Evolutionary conservation across 805 yeast genomes (phyloP), one percentile per base, ranked within the genome.

Genomic region (Kluyveromyces aestuarii): DNA sequence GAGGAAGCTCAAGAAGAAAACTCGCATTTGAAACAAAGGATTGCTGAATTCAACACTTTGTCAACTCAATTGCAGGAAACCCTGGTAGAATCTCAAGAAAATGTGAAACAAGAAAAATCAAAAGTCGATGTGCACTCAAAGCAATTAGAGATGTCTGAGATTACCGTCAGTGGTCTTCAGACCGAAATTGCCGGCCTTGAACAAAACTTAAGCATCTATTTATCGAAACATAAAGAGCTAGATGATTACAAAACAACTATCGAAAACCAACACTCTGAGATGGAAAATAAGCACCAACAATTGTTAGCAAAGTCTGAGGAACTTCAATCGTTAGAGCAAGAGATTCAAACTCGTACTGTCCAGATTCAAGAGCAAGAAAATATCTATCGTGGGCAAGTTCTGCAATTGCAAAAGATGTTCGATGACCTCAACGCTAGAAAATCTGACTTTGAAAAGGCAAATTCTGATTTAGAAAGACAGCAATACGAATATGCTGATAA

Each of bases 1-100:
- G 87, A 83, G 48, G 77, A 76, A 44, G 75, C 84, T n/a, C 90
- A 86, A 66, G 76, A 79, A 59, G 77, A 78, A 56, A 87, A 84
- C 54, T 71, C 77, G 14, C 60, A 75, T 3, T 68, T 85, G 57
- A 87, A 83, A 57, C 95, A 86, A 56, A 77, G 77, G 53, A 73
- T 90, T 47, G 81, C 84, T 13, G 67, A 68, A 27, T 67, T 83
- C 60, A 87, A 83, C 61, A 81, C 84, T 6, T 87, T 84, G 63
- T 75, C 80, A 27, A 73, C 73, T 17, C 81, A 79, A 48, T 63
- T 84, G 52, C 77, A 80, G 55, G 70, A 71, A 48, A 82, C 80
- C 53, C 61, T 84, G 35, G 80, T 75, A 42, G 67, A 71, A 40
- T 72, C 76, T 43, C 69, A 77, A 50, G 65, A 69, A 43, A 84